These are phyloP conservation scores for Saturnispora quitensis DNA, from an alignment of 805 yeast species.

Conservation along the genomic window DNA sequence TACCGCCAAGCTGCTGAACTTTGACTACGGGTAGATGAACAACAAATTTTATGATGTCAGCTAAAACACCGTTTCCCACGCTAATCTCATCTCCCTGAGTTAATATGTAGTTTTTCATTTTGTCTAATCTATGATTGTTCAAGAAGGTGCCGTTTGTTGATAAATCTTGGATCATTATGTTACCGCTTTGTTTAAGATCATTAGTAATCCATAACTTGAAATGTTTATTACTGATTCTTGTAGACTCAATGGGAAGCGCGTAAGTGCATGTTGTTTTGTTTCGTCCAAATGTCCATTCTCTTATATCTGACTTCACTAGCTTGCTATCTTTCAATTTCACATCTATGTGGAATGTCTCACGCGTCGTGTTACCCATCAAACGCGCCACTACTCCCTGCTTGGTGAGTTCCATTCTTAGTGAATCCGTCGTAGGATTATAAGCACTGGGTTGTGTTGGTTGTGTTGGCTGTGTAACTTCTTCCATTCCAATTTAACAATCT, in stretches of 20 bases:
- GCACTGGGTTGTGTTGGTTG: constrained; percentile 32
- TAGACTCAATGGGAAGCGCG: constrained; percentile 45
- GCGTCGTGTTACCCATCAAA: constrained; percentile 26
- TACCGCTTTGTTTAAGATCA: constrained; percentile 11
- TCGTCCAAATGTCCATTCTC: constrained; percentile 55
- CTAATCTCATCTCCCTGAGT: constrained; percentile 91
- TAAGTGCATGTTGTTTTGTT: constrained; percentile 52
- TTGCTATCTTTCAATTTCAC: constrained; percentile 17
- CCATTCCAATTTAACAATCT: background rate
- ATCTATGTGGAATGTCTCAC: constrained; percentile 24
- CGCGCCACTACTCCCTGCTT: constrained; percentile 29
- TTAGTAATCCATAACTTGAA: constrained; percentile 49
- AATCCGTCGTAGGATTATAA: constrained; percentile 20
- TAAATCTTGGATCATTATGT: constrained; percentile 53
- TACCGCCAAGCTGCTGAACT: constrained; percentile 14
- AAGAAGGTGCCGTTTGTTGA: constrained; percentile 92
- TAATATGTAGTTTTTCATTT: constrained; percentile 69
- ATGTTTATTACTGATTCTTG: constrained; percentile 69
- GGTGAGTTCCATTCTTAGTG: constrained; percentile 20
- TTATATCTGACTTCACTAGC: constrained; percentile 4
- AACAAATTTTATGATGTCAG: constrained; percentile 51
- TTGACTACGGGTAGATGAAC: constrained; percentile 35
- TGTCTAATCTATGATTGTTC: constrained; percentile 63
- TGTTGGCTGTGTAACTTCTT: constrained; percentile 22
- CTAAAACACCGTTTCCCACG: constrained; percentile 77